These are phyloP conservation scores for Gyromitra esculenta DNA, from an alignment of 2,329 filamentous ascomycete genomes.

Conservation along the genomic window DNA sequence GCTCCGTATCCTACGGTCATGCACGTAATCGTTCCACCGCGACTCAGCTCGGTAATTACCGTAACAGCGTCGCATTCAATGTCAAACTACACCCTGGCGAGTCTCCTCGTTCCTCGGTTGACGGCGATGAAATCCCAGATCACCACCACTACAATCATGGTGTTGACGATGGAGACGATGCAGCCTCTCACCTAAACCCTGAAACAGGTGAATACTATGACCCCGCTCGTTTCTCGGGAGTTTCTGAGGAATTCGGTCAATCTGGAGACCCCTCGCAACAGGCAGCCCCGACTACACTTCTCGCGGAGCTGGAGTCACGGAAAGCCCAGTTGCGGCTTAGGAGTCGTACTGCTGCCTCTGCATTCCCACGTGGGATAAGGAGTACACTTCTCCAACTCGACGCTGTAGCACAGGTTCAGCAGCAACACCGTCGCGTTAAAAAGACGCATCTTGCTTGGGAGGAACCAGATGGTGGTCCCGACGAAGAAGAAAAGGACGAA, in stretches of 20 bases:
- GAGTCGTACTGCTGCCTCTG: constrained; percentile 73
- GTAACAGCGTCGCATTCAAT: constrained; percentile 53
- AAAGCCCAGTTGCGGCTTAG: constrained; percentile 88
- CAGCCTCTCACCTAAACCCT: constrained; percentile 61
- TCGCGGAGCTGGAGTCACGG: constrained; percentile 89
- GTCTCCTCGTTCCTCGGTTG: constrained; percentile 48
- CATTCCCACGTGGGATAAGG: constrained; percentile 80
- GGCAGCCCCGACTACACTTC: constrained; percentile 84
- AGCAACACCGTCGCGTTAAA: constrained; percentile 75
- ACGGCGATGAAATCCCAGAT: constrained; percentile 28
- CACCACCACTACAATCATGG: constrained; percentile 57
- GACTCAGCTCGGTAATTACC: constrained; percentile 45
- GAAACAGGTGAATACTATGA: constrained; percentile 48
- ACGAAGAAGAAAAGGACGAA: constrained; percentile 73
- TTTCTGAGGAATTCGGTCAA: constrained; percentile 38
- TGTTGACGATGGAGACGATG: constrained; percentile 60
- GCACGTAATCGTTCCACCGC: constrained; percentile 34
- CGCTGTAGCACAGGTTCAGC: constrained; percentile 85
- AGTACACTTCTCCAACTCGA: constrained; percentile 91
- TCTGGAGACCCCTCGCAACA: constrained; percentile 62
- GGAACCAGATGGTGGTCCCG: constrained; percentile 66
- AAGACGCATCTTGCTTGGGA: constrained; percentile 93
- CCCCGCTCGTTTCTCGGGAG: constrained; percentile 31
- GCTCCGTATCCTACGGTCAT: constrained; percentile 67
- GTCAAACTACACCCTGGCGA: constrained; percentile 54